These are phyloP conservation scores for Candida anutae DNA, from an alignment of 1,139 yeast species.

Conservation along the genomic window DNA sequence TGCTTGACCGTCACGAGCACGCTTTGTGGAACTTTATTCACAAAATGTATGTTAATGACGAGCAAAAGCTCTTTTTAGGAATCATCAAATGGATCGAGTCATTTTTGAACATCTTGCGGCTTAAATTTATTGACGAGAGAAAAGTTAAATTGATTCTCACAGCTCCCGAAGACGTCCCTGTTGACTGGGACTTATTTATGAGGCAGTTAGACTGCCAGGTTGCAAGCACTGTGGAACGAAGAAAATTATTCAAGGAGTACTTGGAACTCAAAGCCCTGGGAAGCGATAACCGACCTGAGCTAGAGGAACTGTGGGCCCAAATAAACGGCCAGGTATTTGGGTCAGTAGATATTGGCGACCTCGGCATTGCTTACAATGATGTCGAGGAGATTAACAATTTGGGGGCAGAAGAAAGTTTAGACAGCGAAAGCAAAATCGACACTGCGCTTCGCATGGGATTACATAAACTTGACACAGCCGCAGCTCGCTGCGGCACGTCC, in stretches of 20 bases:
- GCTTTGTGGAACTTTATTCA: constrained; percentile 69
- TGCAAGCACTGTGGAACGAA: constrained; percentile 19
- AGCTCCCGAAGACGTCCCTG: constrained; percentile 6
- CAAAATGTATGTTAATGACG: constrained; percentile 66
- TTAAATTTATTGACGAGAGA: constrained; percentile 49
- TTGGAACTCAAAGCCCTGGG: constrained; percentile 14
- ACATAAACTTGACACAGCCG: constrained; percentile 5
- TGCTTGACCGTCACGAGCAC: constrained; percentile 65
- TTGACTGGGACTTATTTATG: constrained; percentile 20
- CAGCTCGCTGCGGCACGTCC: constrained; percentile 8
- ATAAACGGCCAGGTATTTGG: constrained; percentile 38
- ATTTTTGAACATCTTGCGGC: constrained; percentile 49
- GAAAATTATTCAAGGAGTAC: constrained; percentile 29
- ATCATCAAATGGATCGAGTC: constrained; percentile 61
- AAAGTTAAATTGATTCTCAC: constrained; percentile 35
- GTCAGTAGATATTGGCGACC: constrained; percentile 32
- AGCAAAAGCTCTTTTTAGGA: constrained; percentile 61
- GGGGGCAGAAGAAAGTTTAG: constrained; percentile 14
- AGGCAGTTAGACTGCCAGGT: constrained; percentile 25
- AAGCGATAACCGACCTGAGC: constrained; percentile 14
- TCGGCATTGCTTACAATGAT: constrained; percentile 56
- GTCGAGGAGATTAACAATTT: constrained; percentile 45
- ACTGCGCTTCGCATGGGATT: constrained; percentile 7
- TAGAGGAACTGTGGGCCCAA: constrained; percentile 42
- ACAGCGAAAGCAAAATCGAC: constrained; percentile 5